Conservation (phyloP, 2,329 filamentous ascomycete species). For the Trichoderma koningii region DNA sequence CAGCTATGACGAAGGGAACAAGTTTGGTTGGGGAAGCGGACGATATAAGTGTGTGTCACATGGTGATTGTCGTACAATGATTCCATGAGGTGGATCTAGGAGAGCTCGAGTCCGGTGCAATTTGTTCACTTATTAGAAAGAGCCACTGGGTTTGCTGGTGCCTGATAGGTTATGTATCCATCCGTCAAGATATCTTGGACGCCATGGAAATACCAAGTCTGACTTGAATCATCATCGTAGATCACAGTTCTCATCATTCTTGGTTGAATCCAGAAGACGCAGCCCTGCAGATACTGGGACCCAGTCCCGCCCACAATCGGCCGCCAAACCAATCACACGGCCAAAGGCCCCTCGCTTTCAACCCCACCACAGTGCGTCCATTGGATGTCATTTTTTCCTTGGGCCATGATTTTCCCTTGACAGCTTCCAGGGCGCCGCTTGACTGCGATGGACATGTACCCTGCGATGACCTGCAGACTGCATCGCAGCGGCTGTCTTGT, state of each 20-base stretch:
- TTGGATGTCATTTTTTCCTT: not conserved
- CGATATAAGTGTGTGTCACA: conserved; percentile 12
- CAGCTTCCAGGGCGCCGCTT: not conserved
- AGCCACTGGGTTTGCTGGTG: no score
- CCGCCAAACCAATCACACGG: not conserved
- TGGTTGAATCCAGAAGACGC: not conserved
- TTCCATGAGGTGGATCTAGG: conserved; percentile 3
- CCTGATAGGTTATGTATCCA: no score
- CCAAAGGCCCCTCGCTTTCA: not conserved
- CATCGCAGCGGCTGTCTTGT: conserved; percentile 10
- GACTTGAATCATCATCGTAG: conserved; percentile 15
- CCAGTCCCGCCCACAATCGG: not conserved
- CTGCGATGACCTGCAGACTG: conserved; percentile 24
- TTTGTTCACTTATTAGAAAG: no score
- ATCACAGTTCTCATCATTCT: not conserved
- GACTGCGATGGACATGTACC: not conserved
- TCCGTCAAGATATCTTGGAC: no score
- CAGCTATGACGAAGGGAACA: conserved; percentile 13
- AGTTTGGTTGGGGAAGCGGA: conserved; percentile 5
- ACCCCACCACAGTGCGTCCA: conserved; percentile 7
- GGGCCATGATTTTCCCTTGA: not conserved
- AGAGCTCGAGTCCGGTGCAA: no score
- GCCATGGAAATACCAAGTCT: no score
- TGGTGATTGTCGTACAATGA: not conserved
- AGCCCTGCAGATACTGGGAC: conserved; percentile 3